A percentile compares a stretch with the other conserved stretches of the same genome.
Conservation (phyloP, 2,329 filamentous ascomycete genomes). For the Calonectria honghensis region DNA sequence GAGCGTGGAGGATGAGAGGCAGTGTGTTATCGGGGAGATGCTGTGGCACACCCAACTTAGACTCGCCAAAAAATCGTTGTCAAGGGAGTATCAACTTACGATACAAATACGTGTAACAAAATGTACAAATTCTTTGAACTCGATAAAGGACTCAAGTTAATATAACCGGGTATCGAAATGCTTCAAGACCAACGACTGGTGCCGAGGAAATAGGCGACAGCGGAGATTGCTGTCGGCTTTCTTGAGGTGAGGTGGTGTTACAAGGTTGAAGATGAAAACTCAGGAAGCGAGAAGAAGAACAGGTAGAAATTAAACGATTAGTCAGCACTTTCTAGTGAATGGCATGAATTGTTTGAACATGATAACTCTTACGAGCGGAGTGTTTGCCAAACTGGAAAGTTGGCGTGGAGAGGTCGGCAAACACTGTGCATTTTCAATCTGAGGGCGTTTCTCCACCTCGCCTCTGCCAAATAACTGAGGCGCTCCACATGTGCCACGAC, state of each 20-base stretch:
- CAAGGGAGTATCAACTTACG: neutral
- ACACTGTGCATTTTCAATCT: neutral
- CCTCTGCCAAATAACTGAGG: neutral
- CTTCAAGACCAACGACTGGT: too few relatives aligned
- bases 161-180: neutral
- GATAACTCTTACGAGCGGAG: neutral
- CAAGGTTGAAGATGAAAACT: constrained; percentile 10
- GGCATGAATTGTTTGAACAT: neutral
- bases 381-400: constrained; percentile 24
- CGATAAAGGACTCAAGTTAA: neutral
- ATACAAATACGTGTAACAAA: neutral
- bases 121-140: neutral
- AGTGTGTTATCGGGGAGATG: neutral
- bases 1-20: too few relatives aligned
- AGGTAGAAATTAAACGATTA: constrained; percentile 4
- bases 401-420: neutral
- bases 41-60: neutral
- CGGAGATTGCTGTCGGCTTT: neutral
- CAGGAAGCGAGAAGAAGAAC: neutral
- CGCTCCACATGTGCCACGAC: neutral
- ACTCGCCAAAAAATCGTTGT: neutral
- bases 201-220: neutral
- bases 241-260: constrained; percentile 23
- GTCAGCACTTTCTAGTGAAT: constrained; percentile 22
- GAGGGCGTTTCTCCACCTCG: neutral